Evolutionary conservation across 495 filamentous ascomycete genomes (phyloP).

Genomic region (Mytilinidion resinicola): DNA sequence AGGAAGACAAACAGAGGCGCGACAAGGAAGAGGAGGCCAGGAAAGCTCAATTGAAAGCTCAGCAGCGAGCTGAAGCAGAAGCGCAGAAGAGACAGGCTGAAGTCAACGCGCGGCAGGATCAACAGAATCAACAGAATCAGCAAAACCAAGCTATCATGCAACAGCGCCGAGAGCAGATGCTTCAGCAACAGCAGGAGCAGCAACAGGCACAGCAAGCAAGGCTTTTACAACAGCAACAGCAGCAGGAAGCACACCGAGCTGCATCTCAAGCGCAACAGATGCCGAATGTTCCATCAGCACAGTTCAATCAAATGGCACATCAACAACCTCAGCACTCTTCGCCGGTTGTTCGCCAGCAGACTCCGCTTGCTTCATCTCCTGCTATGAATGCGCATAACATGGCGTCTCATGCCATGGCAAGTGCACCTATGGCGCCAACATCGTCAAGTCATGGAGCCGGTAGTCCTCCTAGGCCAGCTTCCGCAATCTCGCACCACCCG

Average conservation of each 20-base stretch:
- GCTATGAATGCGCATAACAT: constrained; percentile 50
- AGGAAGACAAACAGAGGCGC: constrained; percentile 61
- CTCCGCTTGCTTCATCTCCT: constrained; percentile 71
- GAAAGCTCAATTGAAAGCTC: constrained; percentile 44
- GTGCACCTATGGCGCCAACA: constrained; percentile 72
- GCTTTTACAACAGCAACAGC: constrained; percentile 28
- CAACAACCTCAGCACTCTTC: constrained; percentile 66
- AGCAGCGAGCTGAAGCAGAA: constrained; percentile 38
- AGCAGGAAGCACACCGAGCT: constrained; percentile 28
- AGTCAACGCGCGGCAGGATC: constrained; percentile 12
- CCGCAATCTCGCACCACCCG: constrained; percentile 65
- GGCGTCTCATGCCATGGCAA: constrained; percentile 38
- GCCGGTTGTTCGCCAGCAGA: constrained; percentile 70
- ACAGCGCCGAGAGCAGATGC: constrained; percentile 11
- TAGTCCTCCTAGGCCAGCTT: constrained; percentile 70
- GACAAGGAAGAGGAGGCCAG: constrained; percentile 58
- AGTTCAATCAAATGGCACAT: constrained; percentile 20
- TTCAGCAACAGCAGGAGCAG: constrained; percentile 23
- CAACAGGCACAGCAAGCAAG: constrained; percentile 35
- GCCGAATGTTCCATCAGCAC: constrained; percentile 5
- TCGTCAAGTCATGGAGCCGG: constrained; percentile 68
- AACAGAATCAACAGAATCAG: constrained; percentile 1
- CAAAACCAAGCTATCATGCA: not conserved
- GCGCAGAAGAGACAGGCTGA: constrained; percentile 20
- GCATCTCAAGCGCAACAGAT: constrained; percentile 42